phyloP scores from a whole-genome alignment of 305 asterid genomes.

The Fraxinus sp. region DNA sequence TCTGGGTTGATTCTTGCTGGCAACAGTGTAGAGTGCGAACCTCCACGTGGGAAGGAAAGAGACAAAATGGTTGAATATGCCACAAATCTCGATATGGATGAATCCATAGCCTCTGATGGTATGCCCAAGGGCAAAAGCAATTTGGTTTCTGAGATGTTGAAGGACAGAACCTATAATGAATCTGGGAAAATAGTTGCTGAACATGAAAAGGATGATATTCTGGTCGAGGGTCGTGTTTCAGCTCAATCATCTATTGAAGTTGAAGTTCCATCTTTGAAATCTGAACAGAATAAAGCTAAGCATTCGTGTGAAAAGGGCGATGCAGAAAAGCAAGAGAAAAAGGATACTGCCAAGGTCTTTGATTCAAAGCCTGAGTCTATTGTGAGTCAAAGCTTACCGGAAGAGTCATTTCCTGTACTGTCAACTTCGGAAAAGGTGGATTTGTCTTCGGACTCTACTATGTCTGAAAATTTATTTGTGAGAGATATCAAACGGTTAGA shows the following conservation, averaged over 20 bases:
- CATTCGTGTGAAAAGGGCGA: constrained; percentile 8
- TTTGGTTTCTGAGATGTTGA: constrained; percentile 13
- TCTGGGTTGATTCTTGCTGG: constrained; percentile 22
- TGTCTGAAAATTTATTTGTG: constrained; percentile 19
- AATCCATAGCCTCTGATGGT: background rate
- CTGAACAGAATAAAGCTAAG: constrained; percentile 10
- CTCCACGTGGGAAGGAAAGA: constrained; percentile 27
- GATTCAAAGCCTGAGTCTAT: constrained; percentile 27
- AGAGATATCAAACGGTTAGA: constrained; percentile 21
- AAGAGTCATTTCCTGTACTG: constrained; percentile 22
- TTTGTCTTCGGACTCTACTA: constrained; percentile 16
- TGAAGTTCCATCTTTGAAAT: constrained; percentile 7
- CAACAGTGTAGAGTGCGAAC: constrained; percentile 20
- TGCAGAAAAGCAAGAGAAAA: constrained; percentile 24
- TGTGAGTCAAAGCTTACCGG: constrained; percentile 17
- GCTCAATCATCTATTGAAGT: constrained; percentile 21
- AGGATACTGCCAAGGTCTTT: constrained; percentile 15
- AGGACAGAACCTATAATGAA: constrained; percentile 22
- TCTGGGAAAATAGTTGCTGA: constrained; percentile 20
- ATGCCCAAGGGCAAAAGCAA: constrained; percentile 12
- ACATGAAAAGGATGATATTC: constrained; percentile 3
- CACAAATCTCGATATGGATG: constrained; percentile 21
- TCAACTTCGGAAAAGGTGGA: constrained; percentile 19
- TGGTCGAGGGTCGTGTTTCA: constrained; percentile 24
- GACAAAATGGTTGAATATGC: constrained; percentile 20